Conservation (phyloP, 1,139 yeast species). For the Waltiozyma sp. region DNA sequence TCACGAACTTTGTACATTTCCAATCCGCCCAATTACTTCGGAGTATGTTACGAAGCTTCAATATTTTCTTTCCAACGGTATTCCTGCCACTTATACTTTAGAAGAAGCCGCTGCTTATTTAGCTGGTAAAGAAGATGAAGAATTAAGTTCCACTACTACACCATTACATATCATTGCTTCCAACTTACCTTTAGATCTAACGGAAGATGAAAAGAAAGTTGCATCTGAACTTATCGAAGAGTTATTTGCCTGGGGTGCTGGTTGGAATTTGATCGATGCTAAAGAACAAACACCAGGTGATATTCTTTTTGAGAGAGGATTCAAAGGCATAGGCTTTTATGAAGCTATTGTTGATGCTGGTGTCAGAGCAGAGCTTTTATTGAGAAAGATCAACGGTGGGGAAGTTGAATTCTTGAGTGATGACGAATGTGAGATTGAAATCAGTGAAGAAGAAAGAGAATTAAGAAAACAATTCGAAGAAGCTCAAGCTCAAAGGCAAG, state of each 20-base stretch:
- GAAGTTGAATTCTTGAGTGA: constrained; percentile 34
- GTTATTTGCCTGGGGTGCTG: constrained; percentile 79
- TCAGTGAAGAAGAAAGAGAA: constrained; percentile 3
- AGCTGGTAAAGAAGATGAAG: constrained; percentile 28
- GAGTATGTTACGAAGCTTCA: constrained; percentile 34
- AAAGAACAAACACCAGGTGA: constrained; percentile 73
- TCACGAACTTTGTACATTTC: constrained; percentile 55
- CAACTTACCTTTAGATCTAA: constrained; percentile 35
- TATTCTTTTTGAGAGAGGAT: constrained; percentile 40
- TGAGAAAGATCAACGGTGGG: constrained; percentile 65
- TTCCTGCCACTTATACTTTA: constrained; percentile 73
- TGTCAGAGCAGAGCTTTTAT: constrained; percentile 73
- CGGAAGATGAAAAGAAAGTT: constrained; percentile 33
- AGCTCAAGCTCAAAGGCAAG: constrained; percentile 10
- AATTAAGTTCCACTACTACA: constrained; percentile 50
- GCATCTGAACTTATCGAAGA: constrained; percentile 47
- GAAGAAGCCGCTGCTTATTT: constrained; percentile 61
- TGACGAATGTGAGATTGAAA: constrained; percentile 11
- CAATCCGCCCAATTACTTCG: constrained; percentile 42
- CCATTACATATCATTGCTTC: constrained; percentile 60
- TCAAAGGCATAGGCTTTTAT: constrained; percentile 32
- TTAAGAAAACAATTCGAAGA: constrained; percentile 7
- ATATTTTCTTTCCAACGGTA: constrained; percentile 43
- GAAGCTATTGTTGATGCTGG: constrained; percentile 71
- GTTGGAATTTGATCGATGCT: constrained; percentile 69